These are phyloP conservation scores for Leccinum angustisporum DNA, from an alignment of 1,284 basidiomycete species.

Conservation along the genomic window DNA sequence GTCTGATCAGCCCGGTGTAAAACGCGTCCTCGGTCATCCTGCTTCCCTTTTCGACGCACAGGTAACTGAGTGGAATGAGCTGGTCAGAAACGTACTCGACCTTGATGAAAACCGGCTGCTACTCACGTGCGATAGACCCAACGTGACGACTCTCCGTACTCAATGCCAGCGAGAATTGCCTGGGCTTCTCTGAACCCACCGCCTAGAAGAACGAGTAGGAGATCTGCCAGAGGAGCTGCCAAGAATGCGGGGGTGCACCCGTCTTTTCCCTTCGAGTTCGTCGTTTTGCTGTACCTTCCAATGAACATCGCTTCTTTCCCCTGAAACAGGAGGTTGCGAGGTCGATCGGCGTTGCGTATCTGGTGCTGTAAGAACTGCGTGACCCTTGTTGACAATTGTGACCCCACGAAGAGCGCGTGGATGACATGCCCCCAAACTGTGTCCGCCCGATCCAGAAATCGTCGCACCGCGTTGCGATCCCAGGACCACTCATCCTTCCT, in stretches of 20 bases:
- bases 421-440: background rate
- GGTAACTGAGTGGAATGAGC: constrained; percentile 6
- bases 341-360: constrained; percentile 1
- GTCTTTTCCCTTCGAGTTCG: background rate
- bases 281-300: constrained; percentile 8
- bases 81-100: background rate
- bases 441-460: background rate
- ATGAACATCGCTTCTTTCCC: background rate
- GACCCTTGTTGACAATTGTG: background rate
- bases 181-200: constrained; percentile 9
- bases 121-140: constrained; percentile 3
- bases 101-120: background rate
- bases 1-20: background rate
- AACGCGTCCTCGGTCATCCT: background rate
- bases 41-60: constrained; percentile 1
- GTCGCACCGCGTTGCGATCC: background rate
- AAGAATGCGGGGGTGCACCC: constrained; percentile 7
- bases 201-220: background rate
- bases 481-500: background rate
- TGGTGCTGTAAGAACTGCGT: constrained; percentile 6
- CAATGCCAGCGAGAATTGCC: constrained; percentile 2
- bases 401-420: constrained; percentile 1
- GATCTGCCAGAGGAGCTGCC: background rate
- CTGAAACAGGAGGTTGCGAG: constrained; percentile 5
- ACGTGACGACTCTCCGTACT: background rate